Evolutionary conservation across 2,329 filamentous ascomycete genomes (phyloP).

Genomic region (Trichoderma citrinoviride): DNA sequence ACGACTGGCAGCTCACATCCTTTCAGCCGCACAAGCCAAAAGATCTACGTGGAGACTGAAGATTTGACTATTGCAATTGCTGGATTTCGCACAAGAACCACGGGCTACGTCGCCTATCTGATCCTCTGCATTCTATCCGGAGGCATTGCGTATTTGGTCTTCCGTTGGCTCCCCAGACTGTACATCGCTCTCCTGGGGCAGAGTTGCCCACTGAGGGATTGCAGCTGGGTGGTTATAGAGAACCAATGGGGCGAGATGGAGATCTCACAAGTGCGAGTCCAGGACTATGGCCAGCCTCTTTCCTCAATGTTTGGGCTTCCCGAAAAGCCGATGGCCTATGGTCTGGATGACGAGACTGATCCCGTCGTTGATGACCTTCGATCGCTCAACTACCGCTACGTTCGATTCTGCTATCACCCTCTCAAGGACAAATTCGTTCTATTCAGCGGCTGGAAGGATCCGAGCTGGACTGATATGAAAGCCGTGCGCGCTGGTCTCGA

Average conservation of each 20-base stretch:
- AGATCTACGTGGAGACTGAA: conserved; percentile 89
- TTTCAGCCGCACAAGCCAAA: conserved; percentile 72
- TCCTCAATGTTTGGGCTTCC: conserved; percentile 65
- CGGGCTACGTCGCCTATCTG: conserved; percentile 68
- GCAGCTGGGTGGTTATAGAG: conserved; percentile 91
- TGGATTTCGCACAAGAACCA: conserved; percentile 75
- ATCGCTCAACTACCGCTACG: conserved; percentile 87
- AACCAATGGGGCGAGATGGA: conserved; percentile 96
- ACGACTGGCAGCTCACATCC: conserved; percentile 65
- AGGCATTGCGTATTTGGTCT: conserved; percentile 77
- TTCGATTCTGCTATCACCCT: conserved; percentile 89
- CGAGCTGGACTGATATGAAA: conserved; percentile 76
- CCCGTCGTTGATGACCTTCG: conserved; percentile 73
- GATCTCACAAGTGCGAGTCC: conserved; percentile 64
- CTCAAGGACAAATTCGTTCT: conserved; percentile 84
- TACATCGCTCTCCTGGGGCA: conserved; percentile 73
- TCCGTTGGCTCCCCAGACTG: conserved; percentile 90
- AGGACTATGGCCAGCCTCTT: conserved; percentile 52
- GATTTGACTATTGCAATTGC: conserved; percentile 92
- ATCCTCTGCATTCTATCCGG: conserved; percentile 67
- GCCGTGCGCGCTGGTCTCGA: conserved; percentile 77
- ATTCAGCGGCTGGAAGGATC: conserved; percentile 91
- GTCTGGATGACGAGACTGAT: conserved; percentile 62
- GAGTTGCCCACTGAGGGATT: conserved; percentile 66
- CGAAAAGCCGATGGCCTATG: conserved; percentile 56